Evolutionary conservation across 2,329 filamentous ascomycete species (phyloP).

Genomic region (Sporothrix luriei): DNA sequence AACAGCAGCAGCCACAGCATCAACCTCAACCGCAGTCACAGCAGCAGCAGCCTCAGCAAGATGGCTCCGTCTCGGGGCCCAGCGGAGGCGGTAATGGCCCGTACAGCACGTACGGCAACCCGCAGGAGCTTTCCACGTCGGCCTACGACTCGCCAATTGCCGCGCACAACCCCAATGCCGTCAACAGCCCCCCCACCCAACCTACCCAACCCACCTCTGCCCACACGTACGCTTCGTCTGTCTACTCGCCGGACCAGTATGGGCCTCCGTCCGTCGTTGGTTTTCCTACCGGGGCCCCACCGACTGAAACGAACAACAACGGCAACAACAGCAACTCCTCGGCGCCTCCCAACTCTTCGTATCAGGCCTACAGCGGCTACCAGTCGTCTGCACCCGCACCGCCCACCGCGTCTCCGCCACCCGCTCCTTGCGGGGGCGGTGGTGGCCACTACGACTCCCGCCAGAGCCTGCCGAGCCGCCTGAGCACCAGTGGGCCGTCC

Average conservation of each 20-base stretch:
- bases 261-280: slow-evolving; percentile 39
- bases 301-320: slow-evolving; percentile 40
- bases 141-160: slow-evolving; percentile 74
- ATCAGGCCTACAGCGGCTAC: slow-evolving; percentile 45
- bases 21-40: background rate
- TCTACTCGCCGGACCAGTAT: slow-evolving; percentile 54
- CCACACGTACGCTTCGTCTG: slow-evolving; percentile 51
- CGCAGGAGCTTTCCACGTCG: slow-evolving; percentile 77
- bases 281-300: slow-evolving; percentile 40
- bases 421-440: slow-evolving; percentile 41
- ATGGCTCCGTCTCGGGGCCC: slow-evolving; percentile 49
- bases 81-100: slow-evolving; percentile 52
- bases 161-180: slow-evolving; percentile 54
- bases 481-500: slow-evolving; percentile 10
- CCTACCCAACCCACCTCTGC: slow-evolving; percentile 41
- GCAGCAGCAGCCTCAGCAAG: background rate
- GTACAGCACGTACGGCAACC: slow-evolving; percentile 69
- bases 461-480: slow-evolving; percentile 48
- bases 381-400: slow-evolving; percentile 40
- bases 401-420: slow-evolving; percentile 43
- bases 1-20: slow-evolving; percentile 35
- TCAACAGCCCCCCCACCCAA: background rate
- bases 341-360: slow-evolving; percentile 33
- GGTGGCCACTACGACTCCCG: slow-evolving; percentile 48
- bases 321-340: slow-evolving; percentile 29